Evolutionary conservation across 306 rosid species (phyloP).

Genomic region (Gynostemma pentaphyllum): DNA sequence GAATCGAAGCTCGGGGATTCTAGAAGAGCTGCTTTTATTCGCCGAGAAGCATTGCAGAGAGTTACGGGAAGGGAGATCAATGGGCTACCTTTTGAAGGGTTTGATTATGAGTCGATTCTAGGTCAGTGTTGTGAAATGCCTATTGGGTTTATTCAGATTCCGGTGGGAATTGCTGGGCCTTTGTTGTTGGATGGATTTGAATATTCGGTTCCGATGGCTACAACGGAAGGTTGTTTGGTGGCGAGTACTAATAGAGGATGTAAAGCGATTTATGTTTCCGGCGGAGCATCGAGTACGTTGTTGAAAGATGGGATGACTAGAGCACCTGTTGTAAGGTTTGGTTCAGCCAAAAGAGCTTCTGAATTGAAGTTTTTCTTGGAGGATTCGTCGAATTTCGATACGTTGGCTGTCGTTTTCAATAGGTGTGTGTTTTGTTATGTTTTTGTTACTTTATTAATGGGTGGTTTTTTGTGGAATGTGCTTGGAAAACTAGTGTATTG

Average conservation of each 20-base stretch:
- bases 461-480: not conserved
- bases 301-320: constrained; percentile 12
- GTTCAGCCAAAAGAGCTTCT: constrained; percentile 11
- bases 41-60: constrained; percentile 9
- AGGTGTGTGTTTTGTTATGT: not conserved
- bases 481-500: not conserved
- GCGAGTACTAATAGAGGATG: constrained; percentile 14
- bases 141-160: constrained; percentile 11
- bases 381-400: constrained; percentile 1
- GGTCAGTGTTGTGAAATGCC: constrained; percentile 17
- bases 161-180: constrained; percentile 15
- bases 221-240: constrained; percentile 14
- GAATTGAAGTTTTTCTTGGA: constrained; percentile 12
- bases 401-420: constrained; percentile 12
- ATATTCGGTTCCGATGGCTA: constrained; percentile 11
- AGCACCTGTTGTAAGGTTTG: constrained; percentile 14
- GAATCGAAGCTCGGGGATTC: constrained; percentile 10
- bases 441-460: not conserved
- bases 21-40: constrained; percentile 2
- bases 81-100: constrained; percentile 8
- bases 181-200: constrained; percentile 12
- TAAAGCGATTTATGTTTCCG: constrained; percentile 9
- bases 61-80: constrained; percentile 3
- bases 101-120: constrained; percentile 12
- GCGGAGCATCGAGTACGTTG: constrained; percentile 10